Evolutionary conservation across 2,329 filamentous ascomycete species (phyloP).

Genomic region (Aspergillus glaucus): DNA sequence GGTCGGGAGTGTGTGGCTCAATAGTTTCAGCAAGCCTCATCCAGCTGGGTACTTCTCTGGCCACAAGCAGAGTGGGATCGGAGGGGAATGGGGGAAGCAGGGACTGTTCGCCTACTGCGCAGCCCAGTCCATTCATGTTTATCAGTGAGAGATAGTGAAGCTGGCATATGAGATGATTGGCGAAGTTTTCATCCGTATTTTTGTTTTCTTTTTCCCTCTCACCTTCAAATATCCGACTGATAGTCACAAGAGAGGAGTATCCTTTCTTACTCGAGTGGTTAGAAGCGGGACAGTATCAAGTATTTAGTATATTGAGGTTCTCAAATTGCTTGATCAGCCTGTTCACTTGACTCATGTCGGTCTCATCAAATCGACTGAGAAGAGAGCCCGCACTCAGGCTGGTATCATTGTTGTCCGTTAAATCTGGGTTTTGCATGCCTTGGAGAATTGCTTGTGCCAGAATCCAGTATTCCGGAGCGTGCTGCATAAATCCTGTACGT

Average conservation of each 20-base stretch:
- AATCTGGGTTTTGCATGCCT: neutral
- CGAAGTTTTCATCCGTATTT: no score
- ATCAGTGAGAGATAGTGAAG: neutral
- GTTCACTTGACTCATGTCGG: neutral
- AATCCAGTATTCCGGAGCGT: neutral
- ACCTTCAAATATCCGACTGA: no score
- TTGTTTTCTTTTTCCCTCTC: no score
- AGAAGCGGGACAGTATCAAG: neutral
- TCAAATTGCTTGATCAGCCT: neutral
- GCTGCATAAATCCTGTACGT: neutral
- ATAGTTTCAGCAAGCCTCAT: neutral
- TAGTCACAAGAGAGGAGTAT: no score
- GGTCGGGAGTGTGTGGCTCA: neutral
- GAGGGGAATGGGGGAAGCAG: neutral
- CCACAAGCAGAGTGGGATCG: neutral
- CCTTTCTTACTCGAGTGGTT: no score
- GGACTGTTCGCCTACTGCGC: neutral
- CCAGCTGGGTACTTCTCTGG: neutral
- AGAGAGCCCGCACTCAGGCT: neutral
- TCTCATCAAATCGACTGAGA: neutral
- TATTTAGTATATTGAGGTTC: neutral
- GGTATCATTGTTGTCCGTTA: neutral
- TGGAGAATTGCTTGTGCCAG: neutral
- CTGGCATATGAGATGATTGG: neutral
- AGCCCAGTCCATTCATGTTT: neutral